These are phyloP conservation scores for Theileria annulata DNA, from an alignment of 169 alveolate species.

Conservation along the genomic window DNA sequence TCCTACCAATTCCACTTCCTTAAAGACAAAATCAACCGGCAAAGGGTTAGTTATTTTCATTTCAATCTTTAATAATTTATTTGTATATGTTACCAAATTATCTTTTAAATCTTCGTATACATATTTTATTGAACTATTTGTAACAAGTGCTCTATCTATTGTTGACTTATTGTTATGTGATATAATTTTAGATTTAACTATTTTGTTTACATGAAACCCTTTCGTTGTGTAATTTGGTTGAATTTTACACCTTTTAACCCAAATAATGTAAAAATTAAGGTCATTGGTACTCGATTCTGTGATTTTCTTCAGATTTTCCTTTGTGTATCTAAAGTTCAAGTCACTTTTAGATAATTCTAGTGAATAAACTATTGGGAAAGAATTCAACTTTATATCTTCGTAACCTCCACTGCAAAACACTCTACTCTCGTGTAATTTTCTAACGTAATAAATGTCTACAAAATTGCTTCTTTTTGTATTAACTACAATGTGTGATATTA, in stretches of 20 bases:
- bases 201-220: no score
- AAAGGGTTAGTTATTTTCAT: conserved; percentile 27
- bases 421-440: not conserved
- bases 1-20: conserved; percentile 20
- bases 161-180: no score
- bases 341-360: not conserved
- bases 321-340: not conserved
- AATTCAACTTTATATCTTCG: not conserved
- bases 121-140: not conserved
- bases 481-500: no score
- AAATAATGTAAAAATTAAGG: no score
- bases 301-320: not conserved
- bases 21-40: conserved; percentile 11
- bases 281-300: no score
- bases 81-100: not conserved
- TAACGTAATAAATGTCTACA: no score
- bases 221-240: no score
- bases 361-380: not conserved
- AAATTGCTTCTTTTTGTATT: no score
- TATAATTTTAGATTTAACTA: no score
- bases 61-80: not conserved
- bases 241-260: no score
- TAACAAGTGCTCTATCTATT: no score
- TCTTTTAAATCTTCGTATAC: not conserved
- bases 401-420: not conserved